Evolutionary conservation across 2,329 filamentous ascomycete genomes (phyloP).

Genomic region (Phialophora macrospora): DNA sequence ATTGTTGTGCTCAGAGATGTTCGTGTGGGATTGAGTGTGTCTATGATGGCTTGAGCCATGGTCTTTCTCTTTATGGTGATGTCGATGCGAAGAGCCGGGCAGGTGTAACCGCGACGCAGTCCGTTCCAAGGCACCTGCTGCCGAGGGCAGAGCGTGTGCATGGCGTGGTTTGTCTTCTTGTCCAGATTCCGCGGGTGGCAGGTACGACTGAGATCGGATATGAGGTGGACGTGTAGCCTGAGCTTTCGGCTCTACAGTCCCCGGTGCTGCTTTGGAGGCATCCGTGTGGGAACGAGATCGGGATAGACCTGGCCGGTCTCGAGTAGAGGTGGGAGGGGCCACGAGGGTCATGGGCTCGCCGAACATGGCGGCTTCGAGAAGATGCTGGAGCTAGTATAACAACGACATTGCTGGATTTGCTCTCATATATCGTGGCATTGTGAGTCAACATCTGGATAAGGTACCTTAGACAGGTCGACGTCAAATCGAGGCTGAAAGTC

Average conservation of each 20-base stretch:
- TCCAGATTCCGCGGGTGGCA: slow-evolving; percentile 27
- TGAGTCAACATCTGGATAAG: neutral
- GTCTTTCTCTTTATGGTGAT: slow-evolving; percentile 25
- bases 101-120: slow-evolving; percentile 31
- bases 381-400: neutral
- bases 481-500: neutral
- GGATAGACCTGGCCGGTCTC: slow-evolving; percentile 16
- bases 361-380: neutral
- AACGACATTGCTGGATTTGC: neutral
- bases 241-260: slow-evolving; percentile 6
- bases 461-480: neutral
- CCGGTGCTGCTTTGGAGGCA: slow-evolving; percentile 15
- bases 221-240: slow-evolving; percentile 20
- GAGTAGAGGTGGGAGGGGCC: neutral
- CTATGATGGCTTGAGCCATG: slow-evolving; percentile 12
- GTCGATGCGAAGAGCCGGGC: slow-evolving; percentile 30
- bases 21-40: slow-evolving; percentile 23
- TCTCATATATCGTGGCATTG: neutral
- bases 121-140: slow-evolving; percentile 24
- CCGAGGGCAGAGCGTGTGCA: slow-evolving; percentile 17
- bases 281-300: slow-evolving; percentile 28
- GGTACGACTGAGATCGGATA: slow-evolving; percentile 28
- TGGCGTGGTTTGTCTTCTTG: slow-evolving; percentile 26
- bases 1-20: slow-evolving; percentile 13
- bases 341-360: slow-evolving; percentile 10